phyloP scores from a whole-genome alignment of 1,284 basidiomycete genomes.

The Thelephora terrestris region DNA sequence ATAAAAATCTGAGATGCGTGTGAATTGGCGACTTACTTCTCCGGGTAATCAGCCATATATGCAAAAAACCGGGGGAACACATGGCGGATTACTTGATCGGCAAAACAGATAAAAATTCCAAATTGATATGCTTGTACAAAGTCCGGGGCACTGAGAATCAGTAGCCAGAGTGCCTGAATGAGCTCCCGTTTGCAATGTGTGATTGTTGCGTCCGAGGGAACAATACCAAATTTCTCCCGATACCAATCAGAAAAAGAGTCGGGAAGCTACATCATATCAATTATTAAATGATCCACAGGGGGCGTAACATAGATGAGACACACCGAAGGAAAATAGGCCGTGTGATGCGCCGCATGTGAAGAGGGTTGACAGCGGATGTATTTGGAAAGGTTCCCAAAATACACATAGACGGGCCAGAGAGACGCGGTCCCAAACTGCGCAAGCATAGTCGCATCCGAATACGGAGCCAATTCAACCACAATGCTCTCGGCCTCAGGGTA shows the following conservation, averaged over 20 bases:
- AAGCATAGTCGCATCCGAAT: conserved; percentile 22
- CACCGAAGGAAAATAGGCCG: conserved; percentile 24
- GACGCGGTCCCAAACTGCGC: conserved; percentile 22
- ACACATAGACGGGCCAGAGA: conserved; percentile 25
- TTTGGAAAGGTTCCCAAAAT: conserved; percentile 25
- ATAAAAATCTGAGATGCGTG: background rate
- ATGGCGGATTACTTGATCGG: conserved; percentile 11
- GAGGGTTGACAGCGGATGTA: conserved; percentile 16
- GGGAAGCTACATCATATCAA: conserved; percentile 10
- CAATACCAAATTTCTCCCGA: too few relatives aligned
- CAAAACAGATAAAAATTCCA: conserved; percentile 14
- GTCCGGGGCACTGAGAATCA: conserved; percentile 12
- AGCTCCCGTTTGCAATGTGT: conserved; percentile 16
- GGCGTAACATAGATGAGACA: background rate
- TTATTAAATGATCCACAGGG: background rate
- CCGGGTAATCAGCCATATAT: conserved; percentile 15
- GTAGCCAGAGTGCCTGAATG: conserved; percentile 13
- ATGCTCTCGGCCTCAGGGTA: background rate
- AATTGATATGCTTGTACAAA: conserved; percentile 16
- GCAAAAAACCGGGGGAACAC: conserved; percentile 16
- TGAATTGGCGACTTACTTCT: conserved; percentile 10
- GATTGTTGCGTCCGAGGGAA: too few relatives aligned
- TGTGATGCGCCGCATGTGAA: conserved; percentile 18
- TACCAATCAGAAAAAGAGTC: background rate
- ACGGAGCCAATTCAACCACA: too few relatives aligned